These are phyloP conservation scores for Neltuma alba DNA, from an alignment of 306 rosid genomes.

Conservation along the genomic window DNA sequence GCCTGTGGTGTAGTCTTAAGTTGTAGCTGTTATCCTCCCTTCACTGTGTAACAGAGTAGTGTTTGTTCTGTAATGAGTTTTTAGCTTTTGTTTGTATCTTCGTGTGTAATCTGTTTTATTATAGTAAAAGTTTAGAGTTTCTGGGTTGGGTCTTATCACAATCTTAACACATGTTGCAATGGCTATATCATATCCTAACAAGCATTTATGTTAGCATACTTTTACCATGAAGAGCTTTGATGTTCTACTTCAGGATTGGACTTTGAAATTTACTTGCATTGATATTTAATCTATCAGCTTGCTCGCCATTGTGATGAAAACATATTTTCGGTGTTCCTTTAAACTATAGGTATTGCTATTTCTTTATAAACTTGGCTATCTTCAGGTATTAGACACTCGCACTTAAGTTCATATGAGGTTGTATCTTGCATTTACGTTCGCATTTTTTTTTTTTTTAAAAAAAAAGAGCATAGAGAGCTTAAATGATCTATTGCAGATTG, in stretches of 20 bases:
- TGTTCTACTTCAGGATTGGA: neutral
- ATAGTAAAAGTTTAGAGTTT: no score
- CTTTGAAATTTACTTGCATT: neutral
- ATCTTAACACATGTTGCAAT: no score
- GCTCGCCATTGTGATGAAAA: neutral
- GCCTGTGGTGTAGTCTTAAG: no score
- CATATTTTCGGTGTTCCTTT: neutral
- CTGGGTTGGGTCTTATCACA: no score
- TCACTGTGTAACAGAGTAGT: no score
- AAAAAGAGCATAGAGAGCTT: neutral
- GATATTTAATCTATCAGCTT: neutral
- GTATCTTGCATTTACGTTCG: neutral
- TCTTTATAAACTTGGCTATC: neutral
- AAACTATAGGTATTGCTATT: neutral
- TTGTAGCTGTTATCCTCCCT: no score
- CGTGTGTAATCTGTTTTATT: no score
- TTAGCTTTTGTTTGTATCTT: no score
- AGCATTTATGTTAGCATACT: neutral
- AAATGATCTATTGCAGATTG: neutral
- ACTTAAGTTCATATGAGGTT: neutral
- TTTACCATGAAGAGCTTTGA: neutral
- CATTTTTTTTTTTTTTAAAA: neutral
- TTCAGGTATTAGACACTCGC: neutral
- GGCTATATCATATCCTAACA: neutral
- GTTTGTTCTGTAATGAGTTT: no score